Percentiles rank a stretch among this genome's conserved stretches.
Evolutionary conservation across 306 rosid genomes (phyloP).

Genomic region (Dalbergia cultrata): DNA sequence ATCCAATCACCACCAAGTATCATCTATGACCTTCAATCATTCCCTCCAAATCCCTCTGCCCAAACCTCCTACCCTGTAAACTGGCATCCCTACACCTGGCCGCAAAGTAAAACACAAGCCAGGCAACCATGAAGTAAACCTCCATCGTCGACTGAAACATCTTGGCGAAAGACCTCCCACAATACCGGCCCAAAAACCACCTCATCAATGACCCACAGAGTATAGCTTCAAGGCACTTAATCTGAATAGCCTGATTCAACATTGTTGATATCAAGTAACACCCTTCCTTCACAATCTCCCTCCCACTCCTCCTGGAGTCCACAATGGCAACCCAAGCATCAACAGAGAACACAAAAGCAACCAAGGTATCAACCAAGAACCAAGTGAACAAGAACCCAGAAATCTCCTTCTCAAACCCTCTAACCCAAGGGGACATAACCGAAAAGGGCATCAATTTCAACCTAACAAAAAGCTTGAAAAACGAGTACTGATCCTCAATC

Average conservation of each 20-base stretch:
- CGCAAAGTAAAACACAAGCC: constrained; percentile 86
- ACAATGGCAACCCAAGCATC: constrained; percentile 96
- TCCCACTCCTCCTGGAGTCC: constrained; percentile 87
- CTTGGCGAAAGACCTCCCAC: constrained; percentile 73
- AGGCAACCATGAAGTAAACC: constrained; percentile 92
- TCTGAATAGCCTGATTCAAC: constrained; percentile 79
- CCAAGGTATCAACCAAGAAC: constrained; percentile 77
- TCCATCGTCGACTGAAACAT: constrained; percentile 85
- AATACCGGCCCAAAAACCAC: constrained; percentile 61
- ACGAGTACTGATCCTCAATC: constrained; percentile 94
- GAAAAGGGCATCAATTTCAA: constrained; percentile 97
- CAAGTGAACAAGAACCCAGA: constrained; percentile 83
- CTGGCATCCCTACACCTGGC: constrained; percentile 78
- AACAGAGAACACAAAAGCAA: constrained; percentile 81
- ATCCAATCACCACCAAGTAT: constrained; percentile 49
- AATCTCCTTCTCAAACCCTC: constrained; percentile 88
- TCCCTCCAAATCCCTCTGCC: constrained; percentile 76
- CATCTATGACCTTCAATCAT: constrained; percentile 79
- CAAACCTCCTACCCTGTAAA: constrained; percentile 72
- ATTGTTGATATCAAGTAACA: constrained; percentile 77
- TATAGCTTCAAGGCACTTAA: constrained; percentile 82
- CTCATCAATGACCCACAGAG: constrained; percentile 77
- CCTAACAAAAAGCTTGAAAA: constrained; percentile 93
- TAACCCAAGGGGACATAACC: constrained; percentile 87
- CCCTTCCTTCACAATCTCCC: constrained; percentile 93